Conservation (phyloP, 139 green algal species). For the Coccomyxa sp. region DNA sequence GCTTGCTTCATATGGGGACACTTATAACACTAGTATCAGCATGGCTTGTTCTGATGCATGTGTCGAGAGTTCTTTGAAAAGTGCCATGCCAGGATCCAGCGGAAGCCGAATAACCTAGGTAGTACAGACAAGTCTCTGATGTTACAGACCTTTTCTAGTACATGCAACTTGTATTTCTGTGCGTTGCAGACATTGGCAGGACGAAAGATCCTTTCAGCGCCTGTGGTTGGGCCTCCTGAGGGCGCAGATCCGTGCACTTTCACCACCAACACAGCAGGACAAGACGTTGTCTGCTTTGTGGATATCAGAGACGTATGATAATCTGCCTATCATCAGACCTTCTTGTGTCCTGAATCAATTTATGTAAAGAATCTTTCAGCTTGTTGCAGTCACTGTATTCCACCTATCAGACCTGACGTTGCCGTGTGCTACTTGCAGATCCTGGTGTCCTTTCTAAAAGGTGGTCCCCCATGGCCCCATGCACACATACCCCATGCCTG, state of each 20-base stretch:
- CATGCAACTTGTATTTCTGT: not conserved
- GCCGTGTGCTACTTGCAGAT: not conserved
- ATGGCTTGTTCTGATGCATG: not conserved
- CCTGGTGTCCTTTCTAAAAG: not conserved
- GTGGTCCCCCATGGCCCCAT: not conserved
- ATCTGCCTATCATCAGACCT: slow-evolving; percentile 47
- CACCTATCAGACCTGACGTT: not conserved
- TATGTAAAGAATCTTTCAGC: not conserved
- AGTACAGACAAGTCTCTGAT: too few relatives aligned
- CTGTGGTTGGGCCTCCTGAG: slow-evolving; percentile 39
- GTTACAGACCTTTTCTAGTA: too few relatives aligned
- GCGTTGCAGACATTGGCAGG: slow-evolving; percentile 45
- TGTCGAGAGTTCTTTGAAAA: not conserved
- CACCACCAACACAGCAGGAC: not conserved
- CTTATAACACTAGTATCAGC: too few relatives aligned
- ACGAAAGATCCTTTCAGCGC: slow-evolving; percentile 62
- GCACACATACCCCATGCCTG: not conserved
- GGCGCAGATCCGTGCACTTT: not conserved
- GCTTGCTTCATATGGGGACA: too few relatives aligned
- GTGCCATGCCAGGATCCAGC: too few relatives aligned
- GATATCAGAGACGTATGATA: slow-evolving; percentile 63
- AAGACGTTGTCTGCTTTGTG: slow-evolving; percentile 51
- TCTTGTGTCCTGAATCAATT: not conserved
- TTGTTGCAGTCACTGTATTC: not conserved
- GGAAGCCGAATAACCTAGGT: too few relatives aligned